Evolutionary conservation across 2,329 filamentous ascomycete genomes (phyloP).

Genomic region (Endocalyx cinctus): DNA sequence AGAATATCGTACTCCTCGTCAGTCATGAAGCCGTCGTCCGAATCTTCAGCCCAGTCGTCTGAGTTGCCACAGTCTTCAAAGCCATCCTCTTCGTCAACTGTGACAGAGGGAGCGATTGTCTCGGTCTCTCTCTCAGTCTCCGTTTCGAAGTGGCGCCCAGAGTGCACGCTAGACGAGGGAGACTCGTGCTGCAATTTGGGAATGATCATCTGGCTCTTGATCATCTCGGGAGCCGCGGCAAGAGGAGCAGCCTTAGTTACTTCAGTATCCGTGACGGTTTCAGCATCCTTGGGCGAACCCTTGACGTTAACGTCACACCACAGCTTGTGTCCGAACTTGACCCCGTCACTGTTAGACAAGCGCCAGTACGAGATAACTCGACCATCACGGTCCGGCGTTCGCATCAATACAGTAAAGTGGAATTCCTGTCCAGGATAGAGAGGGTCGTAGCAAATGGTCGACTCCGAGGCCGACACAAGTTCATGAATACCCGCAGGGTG

Average conservation of each 20-base stretch:
- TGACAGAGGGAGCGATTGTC: slow-evolving; percentile 27
- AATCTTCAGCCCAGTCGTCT: slow-evolving; percentile 60
- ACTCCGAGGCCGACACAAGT: slow-evolving; percentile 75
- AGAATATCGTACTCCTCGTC: slow-evolving; percentile 98
- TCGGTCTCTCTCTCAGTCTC: slow-evolving; percentile 40
- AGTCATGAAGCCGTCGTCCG: slow-evolving; percentile 77
- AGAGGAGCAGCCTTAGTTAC: slow-evolving; percentile 13
- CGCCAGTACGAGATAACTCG: slow-evolving; percentile 96
- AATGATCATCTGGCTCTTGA: slow-evolving; percentile 81
- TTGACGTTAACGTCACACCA: slow-evolving; percentile 88
- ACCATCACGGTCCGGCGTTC: slow-evolving; percentile 71
- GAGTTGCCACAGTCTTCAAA: slow-evolving; percentile 49
- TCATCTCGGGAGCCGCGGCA: slow-evolving; percentile 13
- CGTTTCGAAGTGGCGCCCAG: slow-evolving; percentile 53
- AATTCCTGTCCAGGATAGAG: slow-evolving; percentile 71
- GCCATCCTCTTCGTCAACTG: slow-evolving; percentile 41
- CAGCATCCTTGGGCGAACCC: slow-evolving; percentile 51
- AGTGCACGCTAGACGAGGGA: slow-evolving; percentile 73
- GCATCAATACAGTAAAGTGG: slow-evolving; percentile 79
- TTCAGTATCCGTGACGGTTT: slow-evolving; percentile 25
- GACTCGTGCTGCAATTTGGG: slow-evolving; percentile 95
- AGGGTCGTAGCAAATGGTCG: slow-evolving; percentile 65
- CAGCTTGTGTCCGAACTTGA: slow-evolving; percentile 84
- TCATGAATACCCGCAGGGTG: slow-evolving; percentile 75
- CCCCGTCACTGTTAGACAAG: slow-evolving; percentile 73